Percentiles rank a stretch among this genome's conserved stretches.
phyloP scores from a whole-genome alignment of 2,329 filamentous ascomycete genomes.

The Sphaerulina vaccinii region DNA sequence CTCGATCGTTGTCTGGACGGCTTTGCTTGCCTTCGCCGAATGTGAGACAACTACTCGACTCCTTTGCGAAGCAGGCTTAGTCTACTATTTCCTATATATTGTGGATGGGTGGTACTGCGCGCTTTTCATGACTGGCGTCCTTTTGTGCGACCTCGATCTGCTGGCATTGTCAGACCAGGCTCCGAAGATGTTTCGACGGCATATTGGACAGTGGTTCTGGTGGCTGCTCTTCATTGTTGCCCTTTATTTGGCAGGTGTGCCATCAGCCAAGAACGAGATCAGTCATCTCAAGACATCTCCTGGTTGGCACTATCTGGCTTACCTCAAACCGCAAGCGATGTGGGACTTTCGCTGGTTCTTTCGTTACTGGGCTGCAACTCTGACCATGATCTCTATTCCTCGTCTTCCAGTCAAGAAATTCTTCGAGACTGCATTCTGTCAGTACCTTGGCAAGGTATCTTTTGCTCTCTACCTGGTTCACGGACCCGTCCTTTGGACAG shows the following conservation, averaged over 20 bases:
- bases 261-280: constrained; percentile 33
- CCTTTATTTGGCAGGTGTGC: constrained; percentile 61
- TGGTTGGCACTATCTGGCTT: constrained; percentile 51
- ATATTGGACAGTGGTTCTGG: constrained; percentile 43
- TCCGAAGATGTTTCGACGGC: constrained; percentile 1
- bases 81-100: constrained; percentile 66
- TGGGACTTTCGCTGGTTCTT: constrained; percentile 33
- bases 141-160: constrained; percentile 61
- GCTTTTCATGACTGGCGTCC: constrained; percentile 60
- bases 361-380: constrained; percentile 48
- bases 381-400: constrained; percentile 56
- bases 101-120: constrained; percentile 63
- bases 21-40: constrained; percentile 57
- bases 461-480: constrained; percentile 64
- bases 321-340: constrained; percentile 42
- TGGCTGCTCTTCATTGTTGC: constrained; percentile 53
- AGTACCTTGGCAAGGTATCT: constrained; percentile 62
- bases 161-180: constrained; percentile 34
- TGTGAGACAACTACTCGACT: constrained; percentile 44
- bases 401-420: constrained; percentile 57
- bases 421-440: constrained; percentile 58
- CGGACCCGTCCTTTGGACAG: constrained; percentile 57
- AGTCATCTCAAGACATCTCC: constrained; percentile 6
- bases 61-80: constrained; percentile 41
- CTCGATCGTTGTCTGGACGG: constrained; percentile 62